Evolutionary conservation across 805 yeast species (phyloP).

Genomic region (Saturnispora besseyi): DNA sequence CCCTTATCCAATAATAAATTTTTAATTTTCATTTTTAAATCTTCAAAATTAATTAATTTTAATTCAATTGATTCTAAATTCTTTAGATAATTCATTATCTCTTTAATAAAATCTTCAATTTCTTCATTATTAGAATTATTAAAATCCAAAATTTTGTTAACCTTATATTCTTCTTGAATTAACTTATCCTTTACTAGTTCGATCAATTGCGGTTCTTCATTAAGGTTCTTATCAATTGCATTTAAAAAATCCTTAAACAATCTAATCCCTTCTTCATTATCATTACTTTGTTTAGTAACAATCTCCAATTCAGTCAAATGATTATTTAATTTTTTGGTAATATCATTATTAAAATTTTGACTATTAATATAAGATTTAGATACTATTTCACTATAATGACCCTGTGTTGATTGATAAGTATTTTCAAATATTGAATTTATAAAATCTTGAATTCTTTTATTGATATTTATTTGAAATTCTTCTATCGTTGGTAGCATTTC

Average conservation of each 20-base stretch:
- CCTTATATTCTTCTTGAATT: conserved; percentile 11
- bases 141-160: neutral
- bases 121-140: neutral
- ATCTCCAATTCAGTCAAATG: neutral
- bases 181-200: neutral
- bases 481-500: neutral
- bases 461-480: neutral
- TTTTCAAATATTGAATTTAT: neutral
- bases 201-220: neutral
- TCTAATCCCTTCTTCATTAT: neutral
- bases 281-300: neutral
- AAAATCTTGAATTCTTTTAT: neutral
- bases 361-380: conserved; percentile 1
- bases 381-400: neutral
- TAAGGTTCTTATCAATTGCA: too few species aligned
- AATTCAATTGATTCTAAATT: neutral
- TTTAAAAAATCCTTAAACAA: neutral
- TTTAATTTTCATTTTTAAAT: neutral
- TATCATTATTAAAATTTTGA: conserved; percentile 3
- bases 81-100: neutral
- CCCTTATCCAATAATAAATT: neutral
- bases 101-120: neutral
- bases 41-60: neutral
- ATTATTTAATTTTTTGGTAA: neutral
- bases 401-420: conserved; percentile 1